These are phyloP conservation scores for Echeveria elegans DNA, from an alignment of 164 flowering plant genomes.

Conservation along the genomic window DNA sequence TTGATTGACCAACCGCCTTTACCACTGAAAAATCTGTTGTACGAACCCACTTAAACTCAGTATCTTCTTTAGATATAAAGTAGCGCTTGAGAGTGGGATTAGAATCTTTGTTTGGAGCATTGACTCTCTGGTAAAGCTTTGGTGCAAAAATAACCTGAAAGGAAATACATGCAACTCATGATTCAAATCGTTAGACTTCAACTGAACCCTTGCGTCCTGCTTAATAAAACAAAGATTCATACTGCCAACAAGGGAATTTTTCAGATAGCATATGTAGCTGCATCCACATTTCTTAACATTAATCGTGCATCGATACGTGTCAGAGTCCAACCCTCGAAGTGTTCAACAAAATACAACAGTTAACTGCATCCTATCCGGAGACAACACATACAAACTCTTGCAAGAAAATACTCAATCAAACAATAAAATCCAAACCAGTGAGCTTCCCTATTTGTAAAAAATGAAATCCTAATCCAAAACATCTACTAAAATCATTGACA, in stretches of 20 bases:
- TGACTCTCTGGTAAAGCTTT: constrained; percentile 47
- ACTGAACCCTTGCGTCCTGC: too few species aligned
- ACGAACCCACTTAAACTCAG: constrained; percentile 81
- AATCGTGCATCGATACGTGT: neutral
- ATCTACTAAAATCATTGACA: neutral
- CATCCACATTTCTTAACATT: neutral
- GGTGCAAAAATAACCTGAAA: constrained; percentile 75
- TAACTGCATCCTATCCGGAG: too few species aligned
- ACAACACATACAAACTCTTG: too few species aligned
- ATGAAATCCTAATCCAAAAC: neutral
- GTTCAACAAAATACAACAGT: too few species aligned
- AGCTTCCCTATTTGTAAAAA: neutral
- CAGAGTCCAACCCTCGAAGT: too few species aligned
- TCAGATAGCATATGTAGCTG: neutral
- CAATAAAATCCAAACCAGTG: neutral
- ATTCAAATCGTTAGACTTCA: neutral
- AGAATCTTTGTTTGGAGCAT: constrained; percentile 40
- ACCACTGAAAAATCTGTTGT: constrained; percentile 65
- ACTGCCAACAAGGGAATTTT: too few species aligned
- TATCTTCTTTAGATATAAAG: constrained; percentile 66
- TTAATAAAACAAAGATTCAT: too few species aligned
- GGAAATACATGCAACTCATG: neutral
- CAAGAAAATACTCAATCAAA: too few species aligned
- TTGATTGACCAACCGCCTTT: constrained; percentile 68
- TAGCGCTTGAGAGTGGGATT: constrained; percentile 45